Base-by-base conservation (phyloP, 2,329 filamentous ascomycete species). In the Exophiala sp. region DNA sequence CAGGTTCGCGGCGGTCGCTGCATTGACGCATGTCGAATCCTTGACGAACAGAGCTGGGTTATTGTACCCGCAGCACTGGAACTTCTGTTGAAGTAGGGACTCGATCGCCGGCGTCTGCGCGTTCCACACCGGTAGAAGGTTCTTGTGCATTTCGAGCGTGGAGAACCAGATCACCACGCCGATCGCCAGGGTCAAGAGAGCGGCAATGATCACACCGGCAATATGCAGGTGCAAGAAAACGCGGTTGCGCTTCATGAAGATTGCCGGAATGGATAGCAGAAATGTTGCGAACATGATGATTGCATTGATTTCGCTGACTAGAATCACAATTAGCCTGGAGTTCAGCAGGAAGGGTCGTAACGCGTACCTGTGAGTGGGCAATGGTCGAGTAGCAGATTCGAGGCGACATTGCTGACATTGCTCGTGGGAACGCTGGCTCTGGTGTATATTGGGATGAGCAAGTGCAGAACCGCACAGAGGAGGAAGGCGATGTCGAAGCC, bases 51-150 rank as follows among this genome's bases (percentile, higher is more conserved):
- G 78, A 3, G 84, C 86, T 69, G 80, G 83, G 72, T 91, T 89
- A 63, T 81, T 73, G 73, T 89, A 94, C 58, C 89, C 89, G 64
- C 89, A 94, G 81, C 89, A 94, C 63, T 82, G 69, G 68, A 92
- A 91, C 84, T 90, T 59, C 63, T 81, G 78, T 70, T 94, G 88
- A 67, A 94, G 77, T 50, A 91, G 72, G 60, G 80, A 82, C 69
- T 91, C 87, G 3, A 84, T 75, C 1, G 71, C 62, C 0, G 78
- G 65, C 2, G 79, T 66, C 69, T 88, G 83, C 4, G 71, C 66
- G 20, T 75, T 72, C 81, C 87, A 94, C 48, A 87, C 75, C 1
- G 71, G 66, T 53, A 71, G 74, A 55, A 91, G 82, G 57, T 82
- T 81, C 35, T 78, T 76, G 65, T 86, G 81, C 42, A 85, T 85